phyloP scores from a whole-genome alignment of 495 filamentous ascomycete genomes.

The Penicillium atrosanguineum region DNA sequence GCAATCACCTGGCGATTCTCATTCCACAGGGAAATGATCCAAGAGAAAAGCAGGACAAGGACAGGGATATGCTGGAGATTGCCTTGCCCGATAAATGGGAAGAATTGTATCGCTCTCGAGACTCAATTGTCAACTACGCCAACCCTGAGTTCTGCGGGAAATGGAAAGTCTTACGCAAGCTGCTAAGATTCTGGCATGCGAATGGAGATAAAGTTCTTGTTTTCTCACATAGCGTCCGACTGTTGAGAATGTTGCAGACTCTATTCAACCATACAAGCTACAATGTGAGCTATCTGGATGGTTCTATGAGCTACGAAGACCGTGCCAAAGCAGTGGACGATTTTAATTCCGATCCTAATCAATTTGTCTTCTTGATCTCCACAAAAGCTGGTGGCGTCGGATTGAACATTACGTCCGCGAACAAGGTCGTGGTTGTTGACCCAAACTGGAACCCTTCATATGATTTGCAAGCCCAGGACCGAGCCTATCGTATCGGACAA shows the following conservation, averaged over 20 bases:
- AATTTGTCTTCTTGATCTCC: constrained; percentile 95
- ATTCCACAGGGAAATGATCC: constrained; percentile 69
- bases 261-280: constrained; percentile 89
- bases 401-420: constrained; percentile 94
- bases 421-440: constrained; percentile 97
- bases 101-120: constrained; percentile 68
- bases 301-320: constrained; percentile 82
- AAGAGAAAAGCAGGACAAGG: constrained; percentile 75
- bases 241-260: constrained; percentile 81
- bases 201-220: constrained; percentile 93
- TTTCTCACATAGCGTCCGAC: constrained; percentile 84
- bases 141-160: constrained; percentile 96
- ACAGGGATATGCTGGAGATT: constrained; percentile 71
- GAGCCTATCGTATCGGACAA: constrained; percentile 95
- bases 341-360: constrained; percentile 84
- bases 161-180: constrained; percentile 87
- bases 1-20: constrained; percentile 88
- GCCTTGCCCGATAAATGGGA: constrained; percentile 77
- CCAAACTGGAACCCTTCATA: constrained; percentile 97
- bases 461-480: constrained; percentile 94
- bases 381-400: constrained; percentile 89
- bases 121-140: constrained; percentile 77
- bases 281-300: constrained; percentile 88
- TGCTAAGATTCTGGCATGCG: constrained; percentile 84
- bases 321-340: constrained; percentile 75